Base-by-base conservation (phyloP, 2,329 filamentous ascomycete species). In the Alternaria gansuensis region DNA sequence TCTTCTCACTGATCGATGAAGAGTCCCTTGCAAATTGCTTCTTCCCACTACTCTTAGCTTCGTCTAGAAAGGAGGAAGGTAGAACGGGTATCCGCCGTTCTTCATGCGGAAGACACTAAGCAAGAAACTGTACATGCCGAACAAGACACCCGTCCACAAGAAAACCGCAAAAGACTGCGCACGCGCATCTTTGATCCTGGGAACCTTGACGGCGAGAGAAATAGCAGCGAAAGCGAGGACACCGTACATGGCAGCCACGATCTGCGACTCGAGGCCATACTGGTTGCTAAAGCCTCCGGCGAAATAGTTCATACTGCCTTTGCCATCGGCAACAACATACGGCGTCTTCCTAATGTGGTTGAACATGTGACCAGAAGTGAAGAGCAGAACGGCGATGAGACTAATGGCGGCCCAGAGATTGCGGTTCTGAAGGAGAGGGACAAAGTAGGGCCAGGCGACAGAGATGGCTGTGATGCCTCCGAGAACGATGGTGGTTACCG, bases 351-450 rank as follows among this genome's bases (percentile, higher is more conserved):
- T 88, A 74, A 99, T 99, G 75, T 97, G 93, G 79, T 98, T 99
- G 85, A 96, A 99, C 96, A 99, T 99, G 80, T 98, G 93, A 37
- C 95, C 96, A 70, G 91, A 95, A 45, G 90, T 97, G 81, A 98
- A 99, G 57, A 97, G 83, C 40, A 99, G 85, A 63, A 99, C 93
- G 13, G 88, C 84, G 71, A 98, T 93, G 67, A 99, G 82, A 78
- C 91, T 96, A 71, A 96, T 79, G 23, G 91, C 92, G 24, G 94
- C 93, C 95, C 95, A 99, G 17, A 98, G 81, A 72, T 96, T 98
- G 68, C 94, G 90, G 82, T 90, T 97, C 78, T 93, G 91, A 34
- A 97, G 77, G 59, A 97, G 73, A 3, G 94, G 94, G 10, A 94
- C 75, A 11, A 97, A 73, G 71, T 93, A 96, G 5, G 92, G 91